Conservation (phyloP, 805 yeast species). For the Priceomyces medius region DNA sequence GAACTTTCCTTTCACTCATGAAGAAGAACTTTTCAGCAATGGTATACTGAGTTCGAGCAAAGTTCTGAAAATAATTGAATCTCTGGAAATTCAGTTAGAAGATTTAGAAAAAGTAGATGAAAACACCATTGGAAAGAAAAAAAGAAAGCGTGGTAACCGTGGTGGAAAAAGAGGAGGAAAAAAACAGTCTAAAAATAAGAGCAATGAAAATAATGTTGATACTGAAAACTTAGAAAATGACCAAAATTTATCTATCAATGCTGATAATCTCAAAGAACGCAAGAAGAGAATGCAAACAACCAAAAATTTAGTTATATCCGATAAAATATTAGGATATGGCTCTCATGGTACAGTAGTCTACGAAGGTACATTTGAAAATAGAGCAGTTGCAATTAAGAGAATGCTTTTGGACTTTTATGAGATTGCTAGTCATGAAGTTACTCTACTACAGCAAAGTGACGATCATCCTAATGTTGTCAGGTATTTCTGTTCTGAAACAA, state of each 20-base stretch:
- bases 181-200: slow-evolving; percentile 19
- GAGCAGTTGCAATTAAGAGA: slow-evolving; percentile 95
- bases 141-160: slow-evolving; percentile 79
- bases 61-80: background rate
- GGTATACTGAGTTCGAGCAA: background rate
- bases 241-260: too few species aligned
- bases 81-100: slow-evolving; percentile 3
- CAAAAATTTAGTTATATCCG: slow-evolving; percentile 61
- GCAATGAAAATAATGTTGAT: slow-evolving; percentile 7
- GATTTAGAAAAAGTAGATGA: slow-evolving; percentile 10
- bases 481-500: slow-evolving; percentile 89
- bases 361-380: slow-evolving; percentile 82
- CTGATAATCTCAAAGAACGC: slow-evolving; percentile 18
- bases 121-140: slow-evolving; percentile 39
- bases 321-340: slow-evolving; percentile 86
- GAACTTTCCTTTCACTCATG: background rate
- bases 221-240: slow-evolving; percentile 8
- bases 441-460: slow-evolving; percentile 86
- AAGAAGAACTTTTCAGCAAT: background rate
- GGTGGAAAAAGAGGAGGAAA: slow-evolving; percentile 67
- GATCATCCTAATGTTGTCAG: slow-evolving; percentile 94
- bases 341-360: slow-evolving; percentile 96
- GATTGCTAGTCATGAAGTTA: slow-evolving; percentile 88
- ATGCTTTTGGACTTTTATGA: slow-evolving; percentile 93
- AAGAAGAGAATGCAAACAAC: slow-evolving; percentile 39